Percentiles rank a stretch among this genome's conserved stretches.
phyloP scores from a whole-genome alignment of 2,329 filamentous ascomycete species.

The Cytospora piceae region DNA sequence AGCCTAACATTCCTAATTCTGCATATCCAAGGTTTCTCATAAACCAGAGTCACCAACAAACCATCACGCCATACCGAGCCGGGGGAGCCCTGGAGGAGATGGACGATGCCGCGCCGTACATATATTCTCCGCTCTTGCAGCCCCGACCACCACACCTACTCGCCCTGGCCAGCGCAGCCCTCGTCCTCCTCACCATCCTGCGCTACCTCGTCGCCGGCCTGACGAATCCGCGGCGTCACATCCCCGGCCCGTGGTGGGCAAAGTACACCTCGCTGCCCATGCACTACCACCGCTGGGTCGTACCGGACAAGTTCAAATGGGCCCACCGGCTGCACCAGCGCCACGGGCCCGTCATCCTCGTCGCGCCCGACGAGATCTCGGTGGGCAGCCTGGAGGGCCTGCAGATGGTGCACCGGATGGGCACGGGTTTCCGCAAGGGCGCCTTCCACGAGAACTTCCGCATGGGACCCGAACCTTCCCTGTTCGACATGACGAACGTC shows the following conservation, averaged over 20 bases:
- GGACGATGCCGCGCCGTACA: background rate
- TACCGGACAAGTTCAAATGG: conserved; percentile 15
- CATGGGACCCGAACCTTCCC: conserved; percentile 28
- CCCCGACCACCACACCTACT: background rate
- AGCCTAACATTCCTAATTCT: too few relatives aligned
- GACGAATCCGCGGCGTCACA: conserved; percentile 16
- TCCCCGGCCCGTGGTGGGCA: conserved; percentile 22
- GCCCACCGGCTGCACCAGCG: conserved; percentile 14
- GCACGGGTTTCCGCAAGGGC: conserved; percentile 31
- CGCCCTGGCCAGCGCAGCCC: background rate
- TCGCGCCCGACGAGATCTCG: conserved; percentile 25
- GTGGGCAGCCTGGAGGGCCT: conserved; percentile 19
- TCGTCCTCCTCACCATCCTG: background rate
- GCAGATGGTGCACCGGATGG: conserved; percentile 23
- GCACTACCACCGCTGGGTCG: conserved; percentile 16
- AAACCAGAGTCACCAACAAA: background rate
- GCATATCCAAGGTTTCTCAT: background rate
- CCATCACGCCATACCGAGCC: background rate
- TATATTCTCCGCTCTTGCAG: background rate
- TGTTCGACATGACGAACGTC: conserved; percentile 31
- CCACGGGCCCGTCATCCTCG: conserved; percentile 16
- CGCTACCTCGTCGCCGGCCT: conserved; percentile 14
- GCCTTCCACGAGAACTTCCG: conserved; percentile 31
- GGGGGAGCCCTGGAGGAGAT: background rate
- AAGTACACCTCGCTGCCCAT: conserved; percentile 19